Base-by-base conservation (phyloP, 768 basidiomycete species). In the Pleurotus cornucopiae region DNA sequence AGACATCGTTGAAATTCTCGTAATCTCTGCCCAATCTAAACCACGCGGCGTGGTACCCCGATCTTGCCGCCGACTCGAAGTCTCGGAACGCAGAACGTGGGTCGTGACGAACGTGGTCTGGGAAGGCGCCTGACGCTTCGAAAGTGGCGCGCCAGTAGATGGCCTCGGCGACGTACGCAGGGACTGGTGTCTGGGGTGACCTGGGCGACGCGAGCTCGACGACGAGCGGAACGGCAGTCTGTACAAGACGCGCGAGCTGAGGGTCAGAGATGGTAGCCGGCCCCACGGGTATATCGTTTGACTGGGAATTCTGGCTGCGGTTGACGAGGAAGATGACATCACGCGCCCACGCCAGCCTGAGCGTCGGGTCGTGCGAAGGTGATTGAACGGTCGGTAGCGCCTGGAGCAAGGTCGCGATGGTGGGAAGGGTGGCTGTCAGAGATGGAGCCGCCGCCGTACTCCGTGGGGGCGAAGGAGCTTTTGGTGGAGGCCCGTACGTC, bases 1-100 rank as follows among this genome's bases (percentile, higher is more conserved):
- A 61, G 1, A 79, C 49, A 66, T 98, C 93, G 20, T 85, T 85
- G 58, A 90, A 93, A 45, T 83, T 85, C 72, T 98, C 95, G 65
- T 98, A 97, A 58, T 96, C 95, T 14, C 93, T 74, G 0, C 92
- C 96, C 0, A 98, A 79, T 21, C 87, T 80, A 73, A 94, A 97
- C 95, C 96, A 98, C 0, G 91, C 91, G n/a, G 80, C 73, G 2
- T 77, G 72, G 60, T 84, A 88, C 0, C 95, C 94, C 0, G 78
- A 82, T 21, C 89, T 76, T 0, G 94, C 95, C 2, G 91, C 85
- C 1, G 76, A 73, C 66, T 98, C 95, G 63, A 90, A 97, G 65
- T 94, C 93, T 20, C 91, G 78, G 73, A 98, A 98, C 1, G 96
- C 94, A 5, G 77, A 64, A 4, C 91, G 79, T 1, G 88, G 87